phyloP scores from a whole-genome alignment of 495 filamentous ascomycete genomes.

The Neurospora sp. region DNA sequence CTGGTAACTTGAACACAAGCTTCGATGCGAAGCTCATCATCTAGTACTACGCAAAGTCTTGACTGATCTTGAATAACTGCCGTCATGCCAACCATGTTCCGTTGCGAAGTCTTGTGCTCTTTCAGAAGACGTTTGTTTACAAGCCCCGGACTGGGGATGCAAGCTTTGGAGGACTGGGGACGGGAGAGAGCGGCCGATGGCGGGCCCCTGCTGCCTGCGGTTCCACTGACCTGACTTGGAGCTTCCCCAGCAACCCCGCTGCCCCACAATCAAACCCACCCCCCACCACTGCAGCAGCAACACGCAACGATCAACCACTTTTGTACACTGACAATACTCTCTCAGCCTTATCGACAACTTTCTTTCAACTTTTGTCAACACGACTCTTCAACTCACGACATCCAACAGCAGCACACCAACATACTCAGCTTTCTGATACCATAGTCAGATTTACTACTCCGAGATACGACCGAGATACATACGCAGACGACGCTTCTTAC shows the following conservation, averaged over 20 bases:
- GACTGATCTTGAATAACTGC: not conserved
- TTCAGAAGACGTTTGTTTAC: not conserved
- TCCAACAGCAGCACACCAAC: not conserved
- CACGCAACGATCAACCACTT: not conserved
- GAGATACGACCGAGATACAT: not conserved
- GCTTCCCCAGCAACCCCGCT: not conserved
- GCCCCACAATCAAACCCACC: not conserved
- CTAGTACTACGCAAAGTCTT: not conserved
- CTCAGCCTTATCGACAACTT: not conserved
- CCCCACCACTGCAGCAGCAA: not conserved
- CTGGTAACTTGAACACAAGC: not conserved
- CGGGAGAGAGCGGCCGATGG: not conserved
- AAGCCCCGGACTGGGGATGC: not conserved
- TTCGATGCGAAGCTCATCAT: not conserved
- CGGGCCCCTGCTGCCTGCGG: not conserved
- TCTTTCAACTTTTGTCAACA: not conserved
- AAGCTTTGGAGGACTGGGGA: not conserved
- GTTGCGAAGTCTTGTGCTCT: not conserved
- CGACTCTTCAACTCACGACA: not conserved
- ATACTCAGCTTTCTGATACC: not conserved
- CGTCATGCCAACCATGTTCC: not conserved
- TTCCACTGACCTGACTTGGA: not conserved
- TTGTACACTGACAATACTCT: not conserved
- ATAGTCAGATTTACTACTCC: not conserved
- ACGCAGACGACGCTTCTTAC: not conserved